Percentiles rank a stretch among this genome's conserved stretches.
These are phyloP conservation scores for Arabidopsis thaliana DNA, from an alignment of 345 rosid species.

Conservation along the genomic window TAIR10.1 NC_003071.7:7516001-7516500, in stretches of 20 bases:
- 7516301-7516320: constrained; percentile 10
- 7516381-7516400: constrained; percentile 34
- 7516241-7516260: background rate
- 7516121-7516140: constrained; percentile 21
- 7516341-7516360: constrained; percentile 47
- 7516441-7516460: constrained; percentile 35
- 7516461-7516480: constrained; percentile 40
- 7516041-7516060: too few relatives aligned
- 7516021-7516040: constrained; percentile 14
- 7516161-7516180: constrained; percentile 12
- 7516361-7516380: constrained; percentile 35
- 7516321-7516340: constrained; percentile 15
- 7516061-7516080: constrained; percentile 9
- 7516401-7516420: constrained; percentile 20
- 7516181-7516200: constrained; percentile 23
- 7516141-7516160: constrained; percentile 21
- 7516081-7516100: constrained; percentile 15
- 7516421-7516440: constrained; percentile 16
- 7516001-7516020: constrained; percentile 16
- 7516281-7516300: constrained; percentile 8
- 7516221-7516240: background rate
- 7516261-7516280: constrained; percentile 7
- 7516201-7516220: constrained; percentile 20
- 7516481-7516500: constrained; percentile 6
- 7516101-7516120: constrained; percentile 8